Percentiles rank a stretch among this genome's conserved stretches.
phyloP scores from a whole-genome alignment of 305 asterid species.

The Plantago lanceolata region DNA sequence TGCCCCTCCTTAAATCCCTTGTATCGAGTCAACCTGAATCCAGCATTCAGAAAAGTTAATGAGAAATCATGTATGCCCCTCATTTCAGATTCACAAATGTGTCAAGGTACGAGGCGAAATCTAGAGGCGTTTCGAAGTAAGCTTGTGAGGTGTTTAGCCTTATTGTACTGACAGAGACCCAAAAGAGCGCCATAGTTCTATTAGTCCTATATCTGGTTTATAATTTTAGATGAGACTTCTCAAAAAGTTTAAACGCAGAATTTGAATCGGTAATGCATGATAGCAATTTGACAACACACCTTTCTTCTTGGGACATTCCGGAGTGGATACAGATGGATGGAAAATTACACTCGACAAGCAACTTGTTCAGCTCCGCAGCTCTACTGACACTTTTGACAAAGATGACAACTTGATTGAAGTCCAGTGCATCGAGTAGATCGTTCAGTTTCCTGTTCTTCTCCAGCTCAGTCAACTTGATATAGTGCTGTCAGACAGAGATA shows the following conservation, averaged over 20 bases:
- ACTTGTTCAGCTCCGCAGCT: constrained; percentile 89
- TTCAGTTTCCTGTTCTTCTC: constrained; percentile 92
- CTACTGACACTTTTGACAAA: constrained; percentile 83
- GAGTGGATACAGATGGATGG: constrained; percentile 91
- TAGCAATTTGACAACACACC: constrained; percentile 34
- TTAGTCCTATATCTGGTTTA: too few relatives aligned
- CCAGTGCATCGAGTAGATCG: constrained; percentile 85
- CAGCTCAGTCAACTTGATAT: constrained; percentile 81
- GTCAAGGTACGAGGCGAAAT: background rate
- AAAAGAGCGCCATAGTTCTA: too few relatives aligned
- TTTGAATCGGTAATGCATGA: background rate
- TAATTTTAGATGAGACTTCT: too few relatives aligned
- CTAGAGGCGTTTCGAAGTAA: too few relatives aligned
- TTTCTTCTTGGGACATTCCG: constrained; percentile 91
- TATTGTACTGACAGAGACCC: too few relatives aligned
- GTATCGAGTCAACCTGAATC: constrained; percentile 67
- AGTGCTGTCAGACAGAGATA: constrained; percentile 45
- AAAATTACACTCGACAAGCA: constrained; percentile 81
- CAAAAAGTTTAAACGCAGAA: background rate
- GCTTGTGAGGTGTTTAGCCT: too few relatives aligned
- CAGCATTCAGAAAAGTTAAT: background rate
- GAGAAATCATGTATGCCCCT: background rate
- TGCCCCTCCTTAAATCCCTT: constrained; percentile 91
- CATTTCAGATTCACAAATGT: background rate
- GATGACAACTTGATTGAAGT: constrained; percentile 89